Evolutionary conservation across 2,329 filamentous ascomycete species (phyloP), one percentile per base, ranked within the genome.

Genomic region (Erysiphe neolycopersici): DNA sequence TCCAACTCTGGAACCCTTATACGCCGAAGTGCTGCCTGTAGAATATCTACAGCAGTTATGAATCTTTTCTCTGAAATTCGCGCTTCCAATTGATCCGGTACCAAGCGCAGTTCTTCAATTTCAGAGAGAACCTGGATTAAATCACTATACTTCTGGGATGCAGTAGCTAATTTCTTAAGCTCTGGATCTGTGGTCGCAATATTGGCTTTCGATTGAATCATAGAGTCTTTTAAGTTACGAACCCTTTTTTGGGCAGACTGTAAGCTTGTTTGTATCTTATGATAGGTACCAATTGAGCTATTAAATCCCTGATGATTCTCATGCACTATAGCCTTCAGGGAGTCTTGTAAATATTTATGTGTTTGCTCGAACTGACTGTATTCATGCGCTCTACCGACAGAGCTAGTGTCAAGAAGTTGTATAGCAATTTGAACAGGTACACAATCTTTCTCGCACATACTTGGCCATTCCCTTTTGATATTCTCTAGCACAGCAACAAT

Each of bases 271-370:
- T 98, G 89, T 48, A 98, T 98, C 61, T 92, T 94, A 65, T 98
- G 91, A 57, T 95, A 98, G 17, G 87, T 95, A 59, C 87, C 89
- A 49, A 98, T 95, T 42, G 87, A 94, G 60, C 83, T 93, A 62
- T 95, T 98, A 68, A 98, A 98, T 40, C 89, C 91, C 60, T 98
- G 89, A 56, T 98, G 87, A 57, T 98, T 87, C 62, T 98, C 87
- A 59, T 98, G 93, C 22, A 98, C 89, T 53, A 98, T 93, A 31
- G 76, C 75, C 60, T 93, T 94, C 45, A 98, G 67, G 10, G 87
- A 85, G 52, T 79, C 78, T 57, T 98, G 85, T n/a, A 98, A 71
- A 57, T 89, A 82, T 50, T 74, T 67, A 58, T 94, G 82, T 40
- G 82, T 84, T 50, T 78, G 67, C 55, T 80, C 69, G 58, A 98